phyloP scores from a whole-genome alignment of 1,284 basidiomycete genomes.

The Pterula multifida region DNA sequence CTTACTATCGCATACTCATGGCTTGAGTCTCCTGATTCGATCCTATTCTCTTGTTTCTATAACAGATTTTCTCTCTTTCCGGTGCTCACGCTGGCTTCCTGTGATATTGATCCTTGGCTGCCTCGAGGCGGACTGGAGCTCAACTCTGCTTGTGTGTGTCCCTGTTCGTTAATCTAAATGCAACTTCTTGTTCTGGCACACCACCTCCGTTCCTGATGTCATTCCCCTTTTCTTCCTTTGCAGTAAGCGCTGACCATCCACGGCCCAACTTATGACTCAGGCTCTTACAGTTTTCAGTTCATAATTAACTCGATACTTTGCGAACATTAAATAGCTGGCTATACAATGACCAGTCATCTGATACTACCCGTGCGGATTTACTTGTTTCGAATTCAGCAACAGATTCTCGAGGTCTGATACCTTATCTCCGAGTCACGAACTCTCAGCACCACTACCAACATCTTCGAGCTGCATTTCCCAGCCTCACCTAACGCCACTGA shows the following conservation, averaged over 20 bases:
- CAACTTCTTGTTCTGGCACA: background rate
- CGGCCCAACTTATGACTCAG: too few species aligned
- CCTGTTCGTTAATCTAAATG: background rate
- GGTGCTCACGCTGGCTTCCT: conserved; percentile 27
- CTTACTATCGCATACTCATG: background rate
- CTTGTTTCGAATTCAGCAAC: too few species aligned
- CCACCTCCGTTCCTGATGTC: background rate
- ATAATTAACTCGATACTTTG: too few species aligned
- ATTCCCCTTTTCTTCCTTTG: background rate
- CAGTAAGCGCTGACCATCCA: too few species aligned
- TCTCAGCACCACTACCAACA: too few species aligned
- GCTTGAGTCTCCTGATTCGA: conserved; percentile 14
- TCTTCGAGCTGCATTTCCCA: background rate
- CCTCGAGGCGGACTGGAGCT: conserved; percentile 1
- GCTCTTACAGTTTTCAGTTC: too few species aligned
- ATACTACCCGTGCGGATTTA: too few species aligned
- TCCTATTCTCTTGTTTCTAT: conserved; percentile 10
- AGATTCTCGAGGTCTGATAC: too few species aligned
- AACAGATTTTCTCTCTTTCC: conserved; percentile 26
- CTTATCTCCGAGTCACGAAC: too few species aligned
- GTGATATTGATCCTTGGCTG: background rate
- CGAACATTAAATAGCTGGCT: too few species aligned
- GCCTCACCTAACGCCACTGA: background rate
- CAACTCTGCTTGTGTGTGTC: background rate
- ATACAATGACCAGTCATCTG: too few species aligned